Conservation (phyloP, 208 protist species). For the Lotmaria passim region DNA sequence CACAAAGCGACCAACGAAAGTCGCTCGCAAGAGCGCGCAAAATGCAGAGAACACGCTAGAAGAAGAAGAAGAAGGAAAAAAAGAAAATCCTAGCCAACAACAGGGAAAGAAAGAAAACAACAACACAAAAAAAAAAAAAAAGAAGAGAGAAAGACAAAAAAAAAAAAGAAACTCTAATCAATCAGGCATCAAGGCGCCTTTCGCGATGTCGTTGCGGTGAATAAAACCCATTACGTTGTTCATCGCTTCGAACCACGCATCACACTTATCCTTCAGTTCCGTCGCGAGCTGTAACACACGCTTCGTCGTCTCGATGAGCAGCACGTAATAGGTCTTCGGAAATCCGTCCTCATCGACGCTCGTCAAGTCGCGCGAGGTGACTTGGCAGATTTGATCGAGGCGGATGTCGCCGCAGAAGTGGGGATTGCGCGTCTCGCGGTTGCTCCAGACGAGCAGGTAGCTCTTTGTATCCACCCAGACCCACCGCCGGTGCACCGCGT, state of each 20-base stretch:
- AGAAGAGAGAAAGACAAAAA: neutral
- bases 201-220: conserved; percentile 47
- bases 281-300: conserved; percentile 80
- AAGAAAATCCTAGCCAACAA: conserved; percentile 7
- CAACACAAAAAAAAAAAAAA: conserved; percentile 21
- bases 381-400: conserved; percentile 70
- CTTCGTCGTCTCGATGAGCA: conserved; percentile 70
- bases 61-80: conserved; percentile 20
- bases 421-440: conserved; percentile 58
- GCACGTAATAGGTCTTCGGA: conserved; percentile 68
- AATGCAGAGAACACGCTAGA: conserved; percentile 4
- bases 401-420: conserved; percentile 61
- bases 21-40: too few species aligned
- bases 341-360: conserved; percentile 57
- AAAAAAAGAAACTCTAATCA: conserved; percentile 31
- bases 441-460: conserved; percentile 80
- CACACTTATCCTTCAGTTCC: conserved; percentile 65
- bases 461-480: conserved; percentile 81
- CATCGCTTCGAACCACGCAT: conserved; percentile 84
- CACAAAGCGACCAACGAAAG: too few species aligned
- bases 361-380: conserved; percentile 55
- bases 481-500: conserved; percentile 62
- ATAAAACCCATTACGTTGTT: conserved; percentile 79
- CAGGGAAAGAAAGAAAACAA: neutral
- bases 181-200: conserved; percentile 44